phyloP scores from a whole-genome alignment of 768 basidiomycete species.

The Jaapia argillacea region DNA sequence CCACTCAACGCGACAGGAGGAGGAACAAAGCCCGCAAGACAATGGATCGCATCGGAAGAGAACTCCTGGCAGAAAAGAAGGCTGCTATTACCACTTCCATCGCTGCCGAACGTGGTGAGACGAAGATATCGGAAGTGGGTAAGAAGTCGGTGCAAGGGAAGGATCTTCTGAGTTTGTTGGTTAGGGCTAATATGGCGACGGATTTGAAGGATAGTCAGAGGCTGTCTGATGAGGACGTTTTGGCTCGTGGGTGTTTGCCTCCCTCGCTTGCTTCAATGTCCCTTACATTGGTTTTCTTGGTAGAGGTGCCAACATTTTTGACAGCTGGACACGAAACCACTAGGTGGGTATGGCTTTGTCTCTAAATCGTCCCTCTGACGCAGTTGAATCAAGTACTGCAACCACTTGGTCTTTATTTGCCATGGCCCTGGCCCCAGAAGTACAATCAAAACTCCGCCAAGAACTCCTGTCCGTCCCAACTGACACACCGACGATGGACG shows the following conservation, averaged over 20 bases:
- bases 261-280: no score
- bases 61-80: constrained; percentile 43
- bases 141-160: constrained; percentile 4
- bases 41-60: constrained; percentile 39
- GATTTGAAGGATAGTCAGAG: constrained; percentile 15
- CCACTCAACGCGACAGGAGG: constrained; percentile 9
- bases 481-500: constrained; percentile 19
- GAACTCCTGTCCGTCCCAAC: constrained; percentile 18
- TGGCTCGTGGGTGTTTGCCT: constrained; percentile 12
- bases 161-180: constrained; percentile 19
- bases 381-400: constrained; percentile 18
- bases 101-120: constrained; percentile 2
- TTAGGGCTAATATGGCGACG: constrained; percentile 20
- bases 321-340: constrained; percentile 1
- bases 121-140: constrained; percentile 6
- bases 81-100: constrained; percentile 13
- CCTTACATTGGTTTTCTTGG: not conserved
- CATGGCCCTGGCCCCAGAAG: constrained; percentile 20
- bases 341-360: no score
- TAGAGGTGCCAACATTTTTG: constrained; percentile 10
- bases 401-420: constrained; percentile 23
- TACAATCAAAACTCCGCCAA: constrained; percentile 25
- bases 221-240: constrained; percentile 20
- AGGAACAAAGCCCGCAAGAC: constrained; percentile 22
- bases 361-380: constrained; percentile 15